Evolutionary conservation across 495 filamentous ascomycete genomes (phyloP), one percentile per base, ranked within the genome.

Genomic region (Cercophora scortea): DNA sequence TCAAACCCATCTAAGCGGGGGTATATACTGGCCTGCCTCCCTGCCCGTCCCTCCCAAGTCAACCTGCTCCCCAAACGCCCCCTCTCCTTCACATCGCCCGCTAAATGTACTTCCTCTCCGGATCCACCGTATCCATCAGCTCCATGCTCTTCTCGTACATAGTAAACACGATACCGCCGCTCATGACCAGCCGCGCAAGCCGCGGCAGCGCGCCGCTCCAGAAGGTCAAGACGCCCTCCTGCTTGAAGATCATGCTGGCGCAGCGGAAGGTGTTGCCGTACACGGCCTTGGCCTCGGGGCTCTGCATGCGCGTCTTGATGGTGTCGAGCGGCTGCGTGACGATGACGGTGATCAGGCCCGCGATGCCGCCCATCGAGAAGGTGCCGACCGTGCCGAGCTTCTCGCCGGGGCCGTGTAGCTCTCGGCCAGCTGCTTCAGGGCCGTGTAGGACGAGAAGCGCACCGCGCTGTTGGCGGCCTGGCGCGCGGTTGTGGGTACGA

Each of bases 111-210:
- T 79, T 84, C 56, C 84, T 79, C 59, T 95, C 79, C 11, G 93
- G 94, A 66, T 98, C 93, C 18, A 90, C 36, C 53, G 67, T 72
- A 63, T 93, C 86, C 69, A 98, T 78, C 45, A 85, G 59, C 51
- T 97, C 94, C 71, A 98, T 96, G 40, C 86, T 86, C 77, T 97
- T 97, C 73, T 98, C 93, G 66, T 98, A 97, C 91, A 97, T 95
- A 4, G 94, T 90, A 64, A 98, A 98, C 48, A 98, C 94, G 63
- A 98, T 95, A 16, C 93, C 93, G 47, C 93, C 93, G 63, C 90
- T 95, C 73, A 91, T 49, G 54, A 96, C 87, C 55, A 98, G 66
- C 51, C 93, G 73, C 16, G 82, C 90, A 60, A 98, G 68, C 46
- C 93, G 70, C 2, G 93, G 93, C 55, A 96, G 61, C 18, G 94